Evolutionary conservation across 352 stramenopile genomes (phyloP).

Genomic region (Pythium aquatile): DNA sequence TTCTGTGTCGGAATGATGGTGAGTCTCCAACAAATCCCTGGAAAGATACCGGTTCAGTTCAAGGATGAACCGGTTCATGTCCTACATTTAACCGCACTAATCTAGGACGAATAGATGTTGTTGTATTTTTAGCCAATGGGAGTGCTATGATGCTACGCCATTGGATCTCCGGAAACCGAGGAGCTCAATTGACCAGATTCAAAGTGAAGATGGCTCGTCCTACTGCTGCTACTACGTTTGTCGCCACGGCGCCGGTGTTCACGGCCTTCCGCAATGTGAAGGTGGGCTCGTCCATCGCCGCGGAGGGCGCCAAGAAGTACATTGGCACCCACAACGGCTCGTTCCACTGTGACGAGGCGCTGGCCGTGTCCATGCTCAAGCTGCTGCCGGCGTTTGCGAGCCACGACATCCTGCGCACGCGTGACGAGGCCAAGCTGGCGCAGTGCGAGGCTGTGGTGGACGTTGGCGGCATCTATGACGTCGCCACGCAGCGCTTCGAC

Average conservation of each 20-base stretch:
- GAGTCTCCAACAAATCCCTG: neutral
- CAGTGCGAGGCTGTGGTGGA: conserved; percentile 96
- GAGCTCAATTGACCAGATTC: neutral
- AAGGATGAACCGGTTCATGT: neutral
- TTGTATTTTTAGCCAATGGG: neutral
- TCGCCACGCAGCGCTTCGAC: conserved; percentile 90
- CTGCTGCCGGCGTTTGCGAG: conserved; percentile 89
- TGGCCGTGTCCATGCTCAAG: conserved; percentile 97
- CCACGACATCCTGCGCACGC: conserved; percentile 82
- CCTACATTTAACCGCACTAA: conserved; percentile 8
- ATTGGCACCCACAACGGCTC: conserved; percentile 97
- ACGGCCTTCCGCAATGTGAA: conserved; percentile 50
- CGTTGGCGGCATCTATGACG: conserved; percentile 95
- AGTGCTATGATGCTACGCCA: neutral
- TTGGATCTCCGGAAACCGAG: neutral
- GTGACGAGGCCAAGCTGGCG: conserved; percentile 90
- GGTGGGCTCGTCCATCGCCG: conserved; percentile 44
- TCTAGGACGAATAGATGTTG: neutral
- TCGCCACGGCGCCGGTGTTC: conserved; percentile 61
- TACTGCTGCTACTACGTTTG: conserved; percentile 64
- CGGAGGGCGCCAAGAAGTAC: conserved; percentile 56
- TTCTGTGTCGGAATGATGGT: conserved; percentile 15
- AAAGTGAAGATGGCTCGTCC: conserved; percentile 48
- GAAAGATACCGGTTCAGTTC: conserved; percentile 21
- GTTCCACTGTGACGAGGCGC: conserved; percentile 98